Base-by-base conservation (phyloP, 2,329 filamentous ascomycete genomes). In the Alternaria dauci region DNA sequence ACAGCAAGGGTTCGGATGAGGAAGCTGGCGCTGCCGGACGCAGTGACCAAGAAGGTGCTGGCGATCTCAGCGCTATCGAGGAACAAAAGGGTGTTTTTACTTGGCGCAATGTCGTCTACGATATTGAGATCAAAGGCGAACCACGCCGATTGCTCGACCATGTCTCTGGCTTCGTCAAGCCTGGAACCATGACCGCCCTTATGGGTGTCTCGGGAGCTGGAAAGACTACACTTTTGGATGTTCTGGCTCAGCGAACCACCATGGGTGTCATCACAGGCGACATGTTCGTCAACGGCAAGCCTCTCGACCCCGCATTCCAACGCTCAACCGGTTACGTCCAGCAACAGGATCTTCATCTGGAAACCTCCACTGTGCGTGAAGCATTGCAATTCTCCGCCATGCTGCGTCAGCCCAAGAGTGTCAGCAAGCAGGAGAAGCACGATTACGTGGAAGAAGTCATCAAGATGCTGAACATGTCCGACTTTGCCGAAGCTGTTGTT, bases 401-500 rank as follows among this genome's bases (percentile, higher is more conserved):
- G 62, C 66, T 79, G 1, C 72, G 77, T 8, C 88, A 89, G 62
- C 86, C 87, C 0, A 79, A 80, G 50, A 75, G 78, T 0, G 83
- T 87, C 8, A 83, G 81, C 70, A 84, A 81, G 44, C 55, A 83
- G 41, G 87, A 89, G 69, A 90, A 89, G 75, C 82, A 84, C 61
- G 83, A 77, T 0, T 89, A 87, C 52, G 88, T 89, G 5, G 87
- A 90, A 62, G 83, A 88, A 42, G 86, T 90, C 20, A 89, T 90
- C 69, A 83, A 84, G 72, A 86, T 91, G 81, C 81, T 91, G 25
- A 85, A 87, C 72, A 89, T 91, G 87, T 79, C 85, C 28, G 87
- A 89, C 54, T 90, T 89, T 58, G 87, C 88, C 12, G 86, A 90
- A 44, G 87, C 88, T 0, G 83, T 90, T 3, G 87, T 91, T 28